These are phyloP conservation scores for Sarocladium kiliense DNA, from an alignment of 2,329 filamentous ascomycete genomes.

Conservation along the genomic window DNA sequence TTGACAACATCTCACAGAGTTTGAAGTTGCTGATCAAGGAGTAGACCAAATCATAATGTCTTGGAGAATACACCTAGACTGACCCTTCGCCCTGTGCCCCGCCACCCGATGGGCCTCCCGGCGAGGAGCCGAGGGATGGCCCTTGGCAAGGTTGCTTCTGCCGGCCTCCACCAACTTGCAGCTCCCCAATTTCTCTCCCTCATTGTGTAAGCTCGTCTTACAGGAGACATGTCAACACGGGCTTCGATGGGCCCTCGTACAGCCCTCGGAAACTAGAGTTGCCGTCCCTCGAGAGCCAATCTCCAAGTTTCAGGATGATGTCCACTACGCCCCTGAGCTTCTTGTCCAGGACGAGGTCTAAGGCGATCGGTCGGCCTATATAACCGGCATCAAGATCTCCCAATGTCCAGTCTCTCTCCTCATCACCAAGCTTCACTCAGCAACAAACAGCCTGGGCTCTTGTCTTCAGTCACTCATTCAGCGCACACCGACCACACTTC, in stretches of 20 bases:
- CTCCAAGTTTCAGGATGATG: conserved; percentile 7
- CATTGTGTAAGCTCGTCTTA: not conserved
- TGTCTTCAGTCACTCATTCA: conserved; percentile 12
- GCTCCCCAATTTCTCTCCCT: conserved; percentile 4
- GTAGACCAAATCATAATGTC: not conserved
- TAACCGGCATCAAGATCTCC: not conserved
- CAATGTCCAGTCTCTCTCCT: conserved; percentile 5
- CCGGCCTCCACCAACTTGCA: conserved; percentile 4
- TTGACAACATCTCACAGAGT: not conserved
- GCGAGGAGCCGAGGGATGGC: conserved; percentile 2
- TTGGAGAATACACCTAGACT: not conserved
- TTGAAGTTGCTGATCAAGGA: not conserved
- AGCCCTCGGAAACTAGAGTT: not conserved
- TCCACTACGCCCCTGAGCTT: conserved; percentile 2
- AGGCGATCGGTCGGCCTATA: not conserved
- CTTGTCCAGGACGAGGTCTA: not conserved
- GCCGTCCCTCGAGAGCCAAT: not conserved
- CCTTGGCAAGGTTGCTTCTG: conserved; percentile 7
- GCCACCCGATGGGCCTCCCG: not conserved
- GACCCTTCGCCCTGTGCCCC: not conserved
- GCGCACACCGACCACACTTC: conserved; percentile 6
- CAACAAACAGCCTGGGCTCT: conserved; percentile 6
- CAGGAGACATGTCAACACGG: conserved; percentile 2
- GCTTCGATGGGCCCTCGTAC: not conserved
- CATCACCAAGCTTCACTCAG: conserved; percentile 10